These are phyloP conservation scores for Canna indica DNA, from an alignment of 176 grass and related monocot species.

Conservation along the genomic window DNA sequence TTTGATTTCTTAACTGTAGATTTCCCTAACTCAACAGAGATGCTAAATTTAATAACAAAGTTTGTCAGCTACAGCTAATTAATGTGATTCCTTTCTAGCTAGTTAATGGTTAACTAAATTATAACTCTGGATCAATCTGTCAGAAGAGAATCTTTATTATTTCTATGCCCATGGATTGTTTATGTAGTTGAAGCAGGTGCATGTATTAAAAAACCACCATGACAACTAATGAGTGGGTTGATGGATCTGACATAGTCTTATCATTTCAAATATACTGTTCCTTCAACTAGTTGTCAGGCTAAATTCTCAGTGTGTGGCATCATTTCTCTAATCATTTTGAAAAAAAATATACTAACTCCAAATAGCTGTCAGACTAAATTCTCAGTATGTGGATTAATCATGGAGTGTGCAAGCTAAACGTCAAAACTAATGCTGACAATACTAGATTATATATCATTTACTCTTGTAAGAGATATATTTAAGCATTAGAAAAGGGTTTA, in stretches of 20 bases:
- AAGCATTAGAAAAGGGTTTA: neutral
- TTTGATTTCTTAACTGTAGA: conserved; percentile 4
- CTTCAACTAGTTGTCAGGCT: conserved; percentile 3
- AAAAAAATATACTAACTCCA: neutral
- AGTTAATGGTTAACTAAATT: neutral
- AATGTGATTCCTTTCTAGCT: conserved; percentile 3
- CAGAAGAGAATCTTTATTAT: conserved; percentile 1
- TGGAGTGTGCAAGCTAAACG: neutral
- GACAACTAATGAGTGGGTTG: conserved; percentile 1
- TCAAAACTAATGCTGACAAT: neutral
- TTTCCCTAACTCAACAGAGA: neutral
- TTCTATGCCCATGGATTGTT: neutral
- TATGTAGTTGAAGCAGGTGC: neutral
- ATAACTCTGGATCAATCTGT: neutral
- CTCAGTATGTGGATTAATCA: neutral
- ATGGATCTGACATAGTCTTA: conserved; percentile 1
- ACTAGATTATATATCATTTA: neutral
- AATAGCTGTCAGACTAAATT: conserved; percentile 1
- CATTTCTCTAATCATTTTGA: conserved; percentile 3
- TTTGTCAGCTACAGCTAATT: conserved; percentile 1
- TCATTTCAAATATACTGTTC: conserved; percentile 3
- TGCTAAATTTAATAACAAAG: neutral
- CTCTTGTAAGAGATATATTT: neutral
- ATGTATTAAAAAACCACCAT: neutral
- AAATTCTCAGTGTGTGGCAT: neutral